Base-by-base conservation (phyloP, 2,329 filamentous ascomycete genomes). In the Fusarium oxysporum region DNA sequence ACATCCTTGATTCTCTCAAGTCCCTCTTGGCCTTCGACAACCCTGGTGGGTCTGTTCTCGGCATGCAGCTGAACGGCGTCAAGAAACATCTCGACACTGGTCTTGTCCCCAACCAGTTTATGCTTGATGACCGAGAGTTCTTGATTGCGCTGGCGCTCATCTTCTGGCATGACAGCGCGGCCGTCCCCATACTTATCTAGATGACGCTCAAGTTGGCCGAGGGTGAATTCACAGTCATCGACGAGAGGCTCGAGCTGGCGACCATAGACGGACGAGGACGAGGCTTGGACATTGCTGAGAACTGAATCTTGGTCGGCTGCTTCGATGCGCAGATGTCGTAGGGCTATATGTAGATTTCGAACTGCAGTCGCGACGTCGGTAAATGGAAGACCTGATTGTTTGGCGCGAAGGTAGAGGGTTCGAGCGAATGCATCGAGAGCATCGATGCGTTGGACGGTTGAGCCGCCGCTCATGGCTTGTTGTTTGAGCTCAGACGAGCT, bases 1-100 rank as follows among this genome's bases (percentile, higher is more conserved):
- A 90, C 89, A 77, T 89, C 86, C 78, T 90, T 87, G 76, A 91
- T 90, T 12, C 78, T 77, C 63, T 91, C 86, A 38, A 90, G 80
- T 30, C 84, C 81, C 23, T 82, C 78, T 47, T 79, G 82, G 50
- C 82, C 79, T 41, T 83, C 77, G 16, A 78, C 79, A 54, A 82
- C 72, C 38, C 68, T 75, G 75, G 65, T 80, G 70, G 73, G 82
- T 77, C 70, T 66, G 44, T 83, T 86, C 23, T 81, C 80, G 1
- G 84, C 83, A 63, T 87, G 84, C 47, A 89, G 76, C 76, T 90
- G 88, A 23, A 91, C 83, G 0, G 86, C 87, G 73, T 91, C 86
- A 23, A 91, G 83, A 68, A 91, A 89, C 74, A 85, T 81, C 60
- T 88, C 86, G 51, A 91, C 83, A 43, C 82, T 86, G 9, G 84